phyloP scores from a whole-genome alignment of 257 asterid genomes.

The Avicennia marina region DNA sequence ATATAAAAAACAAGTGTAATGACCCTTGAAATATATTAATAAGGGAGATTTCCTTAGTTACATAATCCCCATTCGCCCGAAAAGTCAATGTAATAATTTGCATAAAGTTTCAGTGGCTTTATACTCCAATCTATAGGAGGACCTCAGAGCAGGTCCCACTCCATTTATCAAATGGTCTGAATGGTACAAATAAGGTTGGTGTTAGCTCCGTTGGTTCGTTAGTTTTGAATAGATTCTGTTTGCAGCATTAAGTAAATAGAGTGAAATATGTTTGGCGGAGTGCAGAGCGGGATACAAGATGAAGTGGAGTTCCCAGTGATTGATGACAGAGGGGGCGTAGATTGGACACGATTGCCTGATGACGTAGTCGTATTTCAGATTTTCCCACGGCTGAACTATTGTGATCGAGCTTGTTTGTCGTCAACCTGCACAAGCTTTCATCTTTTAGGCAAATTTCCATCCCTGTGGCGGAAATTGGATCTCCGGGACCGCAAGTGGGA shows the following conservation, averaged over 20 bases:
- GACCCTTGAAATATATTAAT: too few relatives aligned
- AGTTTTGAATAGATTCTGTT: slow-evolving; percentile 1
- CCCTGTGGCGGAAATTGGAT: slow-evolving; percentile 64
- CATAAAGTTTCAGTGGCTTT: too few relatives aligned
- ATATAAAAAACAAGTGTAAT: too few relatives aligned
- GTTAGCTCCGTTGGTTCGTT: too few relatives aligned
- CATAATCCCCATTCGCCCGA: too few relatives aligned
- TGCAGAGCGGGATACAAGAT: slow-evolving; percentile 52
- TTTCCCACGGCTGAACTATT: slow-evolving; percentile 59
- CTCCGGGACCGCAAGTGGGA: slow-evolving; percentile 67
- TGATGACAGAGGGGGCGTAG: slow-evolving; percentile 41
- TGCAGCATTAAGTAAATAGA: slow-evolving; percentile 15
- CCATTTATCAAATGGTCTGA: too few relatives aligned
- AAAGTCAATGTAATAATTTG: too few relatives aligned
- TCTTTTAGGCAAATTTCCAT: slow-evolving; percentile 48
- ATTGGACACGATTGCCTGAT: slow-evolving; percentile 74
- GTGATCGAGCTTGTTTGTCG: slow-evolving; percentile 79
- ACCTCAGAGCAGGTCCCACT: too few relatives aligned
- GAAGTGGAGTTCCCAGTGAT: slow-evolving; percentile 38
- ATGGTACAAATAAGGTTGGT: too few relatives aligned
- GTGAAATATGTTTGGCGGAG: slow-evolving; percentile 57
- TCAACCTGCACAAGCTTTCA: slow-evolving; percentile 73
- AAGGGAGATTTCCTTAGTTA: too few relatives aligned
- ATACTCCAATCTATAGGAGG: too few relatives aligned
- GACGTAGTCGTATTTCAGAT: slow-evolving; percentile 66